These are phyloP conservation scores for Cercophora samala DNA, from an alignment of 495 filamentous ascomycete genomes.

Conservation along the genomic window DNA sequence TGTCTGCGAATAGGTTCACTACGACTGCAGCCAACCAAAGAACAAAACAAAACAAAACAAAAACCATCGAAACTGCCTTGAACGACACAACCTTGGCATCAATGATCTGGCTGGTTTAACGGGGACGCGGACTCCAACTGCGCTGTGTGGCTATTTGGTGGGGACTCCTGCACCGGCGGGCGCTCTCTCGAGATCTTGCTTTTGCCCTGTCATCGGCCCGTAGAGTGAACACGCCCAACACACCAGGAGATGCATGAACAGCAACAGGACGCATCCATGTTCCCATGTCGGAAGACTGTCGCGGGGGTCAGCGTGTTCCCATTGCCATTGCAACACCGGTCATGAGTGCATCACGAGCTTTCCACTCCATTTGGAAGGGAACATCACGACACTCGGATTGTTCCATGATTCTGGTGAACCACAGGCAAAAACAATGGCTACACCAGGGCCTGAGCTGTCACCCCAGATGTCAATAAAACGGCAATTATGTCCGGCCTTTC, in stretches of 20 bases:
- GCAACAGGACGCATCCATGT: neutral
- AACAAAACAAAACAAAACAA: no score
- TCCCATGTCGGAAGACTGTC: neutral
- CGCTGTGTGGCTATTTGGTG: slow-evolving; percentile 1
- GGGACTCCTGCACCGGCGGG: neutral
- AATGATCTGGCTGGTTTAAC: neutral
- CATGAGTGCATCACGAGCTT: neutral
- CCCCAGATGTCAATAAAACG: neutral
- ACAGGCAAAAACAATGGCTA: neutral
- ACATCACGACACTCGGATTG: no score
- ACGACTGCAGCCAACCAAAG: neutral
- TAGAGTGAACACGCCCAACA: neutral
- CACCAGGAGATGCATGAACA: neutral
- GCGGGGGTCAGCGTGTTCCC: neutral
- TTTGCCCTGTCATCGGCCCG: neutral
- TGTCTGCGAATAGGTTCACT: neutral
- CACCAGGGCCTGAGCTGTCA: neutral
- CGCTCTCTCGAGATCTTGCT: neutral
- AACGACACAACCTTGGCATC: neutral
- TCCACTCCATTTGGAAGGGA: neutral
- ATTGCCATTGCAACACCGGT: neutral
- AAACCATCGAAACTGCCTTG: no score
- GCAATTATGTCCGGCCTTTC: no score
- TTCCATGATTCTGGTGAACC: no score
- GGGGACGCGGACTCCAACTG: neutral